Evolutionary conservation across 768 basidiomycete genomes (phyloP).

Genomic region (Tylopilus sp.): DNA sequence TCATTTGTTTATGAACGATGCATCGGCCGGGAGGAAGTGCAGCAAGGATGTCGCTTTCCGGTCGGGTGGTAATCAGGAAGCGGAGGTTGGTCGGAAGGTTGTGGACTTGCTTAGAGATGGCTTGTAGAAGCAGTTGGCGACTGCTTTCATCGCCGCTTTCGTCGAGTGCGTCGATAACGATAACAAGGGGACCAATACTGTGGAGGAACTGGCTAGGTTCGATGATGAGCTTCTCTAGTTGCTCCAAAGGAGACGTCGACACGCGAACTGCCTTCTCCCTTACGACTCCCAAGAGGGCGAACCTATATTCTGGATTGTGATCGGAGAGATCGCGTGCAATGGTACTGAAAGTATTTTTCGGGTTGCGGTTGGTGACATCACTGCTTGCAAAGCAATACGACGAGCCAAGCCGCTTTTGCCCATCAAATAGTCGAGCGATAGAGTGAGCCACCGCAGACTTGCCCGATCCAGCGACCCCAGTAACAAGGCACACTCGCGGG

Average conservation of each 20-base stretch:
- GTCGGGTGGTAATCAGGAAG: conserved; percentile 8
- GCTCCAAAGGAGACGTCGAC: neutral
- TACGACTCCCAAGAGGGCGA: neutral
- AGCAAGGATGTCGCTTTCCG: neutral
- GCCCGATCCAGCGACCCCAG: conserved; percentile 9
- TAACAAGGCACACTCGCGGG: conserved; percentile 10
- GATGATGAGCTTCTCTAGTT: neutral
- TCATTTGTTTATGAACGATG: no score
- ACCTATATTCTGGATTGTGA: neutral
- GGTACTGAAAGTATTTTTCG: conserved; percentile 22
- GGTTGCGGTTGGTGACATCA: conserved; percentile 2
- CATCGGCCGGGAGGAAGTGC: neutral
- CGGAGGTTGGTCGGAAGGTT: conserved; percentile 15
- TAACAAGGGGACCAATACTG: neutral
- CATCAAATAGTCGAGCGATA: neutral
- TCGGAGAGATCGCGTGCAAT: neutral
- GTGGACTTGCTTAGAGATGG: neutral
- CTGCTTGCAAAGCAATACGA: conserved; percentile 14
- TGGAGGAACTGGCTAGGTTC: neutral
- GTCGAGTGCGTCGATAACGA: conserved; percentile 24
- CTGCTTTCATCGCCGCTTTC: conserved; percentile 10
- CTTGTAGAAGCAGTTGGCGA: conserved; percentile 15
- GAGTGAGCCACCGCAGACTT: no score
- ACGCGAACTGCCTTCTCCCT: neutral
- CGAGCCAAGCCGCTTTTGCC: neutral